Base-by-base conservation (phyloP, 768 basidiomycete genomes). In the Pseudohyphozyma bogoriensis region DNA sequence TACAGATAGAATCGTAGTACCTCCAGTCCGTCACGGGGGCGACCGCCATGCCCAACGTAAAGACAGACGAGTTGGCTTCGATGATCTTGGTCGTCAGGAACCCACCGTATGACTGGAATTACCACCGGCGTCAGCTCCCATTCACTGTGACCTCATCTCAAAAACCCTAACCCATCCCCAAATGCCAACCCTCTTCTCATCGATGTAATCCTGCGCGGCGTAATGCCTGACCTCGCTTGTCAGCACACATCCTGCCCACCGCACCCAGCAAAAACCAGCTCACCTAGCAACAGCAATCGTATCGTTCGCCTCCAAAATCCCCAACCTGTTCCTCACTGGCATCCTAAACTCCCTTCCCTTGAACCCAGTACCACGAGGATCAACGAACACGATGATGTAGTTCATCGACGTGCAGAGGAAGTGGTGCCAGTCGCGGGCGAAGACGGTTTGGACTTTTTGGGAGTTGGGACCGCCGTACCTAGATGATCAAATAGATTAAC, bases 31-130 rank as follows among this genome's bases (percentile, higher is more conserved):
- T 87, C 51, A 93, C 90, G 58, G 90, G 90, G 81, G 90, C 90
- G 36, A 95, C 83, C 4, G 89, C 81, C 81, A 93, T 95, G 9
- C 87, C 89, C 49, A 97, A 77, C 5, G 85, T 84, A 74, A 97
- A 90, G 18, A 96, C 81, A 8, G 86, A 85, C 20, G 87, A 90
- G 71, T 88, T 79, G 7, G 88, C 85, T 75, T 99, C 95, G 16
- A 87, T 81, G 6, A 93, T 83, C 72, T 97, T 97, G 59, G 85
- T 82, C 57, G 86, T 86, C 86, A 97, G 88, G 75, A 89, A 99
- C 0, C 95, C 93, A 13, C 93, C 93, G 69, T 91, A 96, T 12
- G 87, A 90, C 92, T 92, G 58, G 26, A 51, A 13, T 2, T 4
- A 16, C 10, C 15, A 32, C 12, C 28, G 2, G 2, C 26, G 31